Percentiles rank a stretch among this genome's conserved stretches.
Evolutionary conservation across 139 green algal species (phyloP).

Genomic region (Spirogloea muscicola): DNA sequence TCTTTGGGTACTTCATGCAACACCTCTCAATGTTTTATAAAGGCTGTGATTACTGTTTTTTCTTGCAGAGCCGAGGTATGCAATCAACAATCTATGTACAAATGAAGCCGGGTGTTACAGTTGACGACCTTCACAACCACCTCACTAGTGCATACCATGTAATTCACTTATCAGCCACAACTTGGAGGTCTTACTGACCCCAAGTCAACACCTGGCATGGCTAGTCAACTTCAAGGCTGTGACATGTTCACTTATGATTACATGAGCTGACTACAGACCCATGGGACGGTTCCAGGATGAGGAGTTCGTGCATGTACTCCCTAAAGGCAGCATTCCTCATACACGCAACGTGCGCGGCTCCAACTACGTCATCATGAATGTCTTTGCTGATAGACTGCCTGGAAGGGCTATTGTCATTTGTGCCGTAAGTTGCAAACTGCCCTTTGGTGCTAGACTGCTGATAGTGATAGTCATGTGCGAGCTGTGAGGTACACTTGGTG

Average conservation of each 20-base stretch:
- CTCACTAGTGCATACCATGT: slow-evolving; percentile 29
- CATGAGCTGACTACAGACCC: too few relatives aligned
- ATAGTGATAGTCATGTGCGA: too few relatives aligned
- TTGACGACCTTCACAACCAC: slow-evolving; percentile 63
- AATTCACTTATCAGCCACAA: neutral
- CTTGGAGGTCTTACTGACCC: neutral
- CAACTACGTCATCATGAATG: slow-evolving; percentile 85
- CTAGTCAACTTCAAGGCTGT: neutral
- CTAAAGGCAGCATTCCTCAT: slow-evolving; percentile 72
- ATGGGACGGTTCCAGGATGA: too few relatives aligned
- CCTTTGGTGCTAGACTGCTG: too few relatives aligned
- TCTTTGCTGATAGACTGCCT: slow-evolving; percentile 83
- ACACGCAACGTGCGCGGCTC: slow-evolving; percentile 88
- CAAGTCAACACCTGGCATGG: slow-evolving; percentile 1
- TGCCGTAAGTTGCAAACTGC: too few relatives aligned
- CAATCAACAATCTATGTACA: slow-evolving; percentile 92
- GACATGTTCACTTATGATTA: too few relatives aligned
- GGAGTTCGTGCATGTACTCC: slow-evolving; percentile 63
- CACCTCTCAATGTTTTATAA: too few relatives aligned
- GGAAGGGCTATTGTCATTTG: slow-evolving; percentile 86
- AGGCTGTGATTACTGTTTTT: slow-evolving; percentile 21
- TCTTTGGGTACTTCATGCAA: neutral
- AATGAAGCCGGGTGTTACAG: slow-evolving; percentile 64
- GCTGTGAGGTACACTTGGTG: too few relatives aligned
- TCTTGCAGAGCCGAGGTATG: slow-evolving; percentile 77